These are phyloP conservation scores for Pseudogymnoascus sp. DNA, from an alignment of 2,329 filamentous ascomycete genomes.

Conservation along the genomic window DNA sequence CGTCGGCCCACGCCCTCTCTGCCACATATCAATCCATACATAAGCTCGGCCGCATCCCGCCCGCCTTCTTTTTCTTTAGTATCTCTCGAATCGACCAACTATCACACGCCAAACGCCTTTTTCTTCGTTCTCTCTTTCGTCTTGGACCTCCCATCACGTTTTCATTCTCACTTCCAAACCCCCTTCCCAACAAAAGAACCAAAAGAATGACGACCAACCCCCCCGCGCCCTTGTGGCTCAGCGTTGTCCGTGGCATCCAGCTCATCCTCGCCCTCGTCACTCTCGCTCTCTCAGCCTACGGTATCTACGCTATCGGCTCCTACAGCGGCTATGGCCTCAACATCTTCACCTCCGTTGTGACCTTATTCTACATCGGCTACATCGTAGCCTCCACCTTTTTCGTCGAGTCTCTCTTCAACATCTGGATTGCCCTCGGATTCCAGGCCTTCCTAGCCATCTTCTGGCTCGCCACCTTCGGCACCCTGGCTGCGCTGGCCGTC, in stretches of 20 bases:
- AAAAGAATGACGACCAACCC: background rate
- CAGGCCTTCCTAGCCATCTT: background rate
- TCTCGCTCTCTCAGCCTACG: background rate
- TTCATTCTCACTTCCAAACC: background rate
- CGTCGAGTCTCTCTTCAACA: background rate
- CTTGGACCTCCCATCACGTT: background rate
- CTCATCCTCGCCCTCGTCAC: background rate
- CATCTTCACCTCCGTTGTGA: background rate
- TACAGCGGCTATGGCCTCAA: background rate
- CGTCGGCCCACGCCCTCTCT: background rate
- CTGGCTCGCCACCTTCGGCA: background rate
- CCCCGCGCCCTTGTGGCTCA: background rate
- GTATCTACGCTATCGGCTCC: background rate
- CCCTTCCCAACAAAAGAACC: background rate
- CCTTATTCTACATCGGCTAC: background rate
- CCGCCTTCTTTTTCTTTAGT: background rate
- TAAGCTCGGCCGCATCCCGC: background rate
- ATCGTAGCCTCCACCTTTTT: background rate
- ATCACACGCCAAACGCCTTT: background rate
- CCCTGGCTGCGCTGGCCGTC: background rate
- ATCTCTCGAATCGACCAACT: background rate
- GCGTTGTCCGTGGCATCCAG: background rate
- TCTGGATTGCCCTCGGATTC: background rate
- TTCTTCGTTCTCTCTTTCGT: background rate
- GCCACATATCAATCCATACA: slow-evolving; percentile 1